Base-by-base conservation (phyloP, 306 rosid genomes). In the Sesbania bispinosa region DNA sequence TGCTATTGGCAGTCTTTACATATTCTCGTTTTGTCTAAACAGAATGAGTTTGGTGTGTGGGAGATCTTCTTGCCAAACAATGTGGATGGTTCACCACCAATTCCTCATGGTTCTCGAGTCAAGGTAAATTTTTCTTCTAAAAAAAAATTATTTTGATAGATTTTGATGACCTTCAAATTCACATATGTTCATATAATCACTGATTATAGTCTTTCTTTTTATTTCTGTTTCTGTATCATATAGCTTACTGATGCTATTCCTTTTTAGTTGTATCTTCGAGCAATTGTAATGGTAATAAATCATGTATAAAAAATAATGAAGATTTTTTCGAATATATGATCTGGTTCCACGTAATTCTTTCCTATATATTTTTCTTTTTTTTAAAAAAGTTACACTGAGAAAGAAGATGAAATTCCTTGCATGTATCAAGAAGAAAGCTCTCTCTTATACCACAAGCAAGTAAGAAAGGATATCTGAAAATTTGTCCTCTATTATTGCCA, bases 11-110 rank as follows among this genome's bases (percentile, higher is more conserved):
- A 18, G 16, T 67, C 16, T 46, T 68, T 46, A 59, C 27, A 50
- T 67, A 55, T 53, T 79, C 19, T 59, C 33, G 33, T 66, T 59
- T 71, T 68, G 50, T 75, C 77, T 62, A 43, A 73, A 81, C 96
- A 95, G 99, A 87, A 95, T 71, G 96, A 92, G 57, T 95, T 91
- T 85, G 99, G 99, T 67, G 97, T 92, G 75, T 95, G 99, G 99
- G 96, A 95, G 88, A 86, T 92, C 74, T 92, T 89, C 83, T 80
- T 95, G 90, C 97, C 99, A 53, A 88, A 95, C 81, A 95, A 95
- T 74, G 96, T 84, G 8, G 99, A 95, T 57, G 93, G 93, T 71
- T 95, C 97, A 60, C 85, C 84, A 0, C 63, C 97, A 77, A 92
- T 95, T 83, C 96, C 96, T 24, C 99, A 95, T 81, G 99, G 99